Base-by-base conservation (phyloP, 306 rosid genomes). In the Ziziphus jujuba region DNA sequence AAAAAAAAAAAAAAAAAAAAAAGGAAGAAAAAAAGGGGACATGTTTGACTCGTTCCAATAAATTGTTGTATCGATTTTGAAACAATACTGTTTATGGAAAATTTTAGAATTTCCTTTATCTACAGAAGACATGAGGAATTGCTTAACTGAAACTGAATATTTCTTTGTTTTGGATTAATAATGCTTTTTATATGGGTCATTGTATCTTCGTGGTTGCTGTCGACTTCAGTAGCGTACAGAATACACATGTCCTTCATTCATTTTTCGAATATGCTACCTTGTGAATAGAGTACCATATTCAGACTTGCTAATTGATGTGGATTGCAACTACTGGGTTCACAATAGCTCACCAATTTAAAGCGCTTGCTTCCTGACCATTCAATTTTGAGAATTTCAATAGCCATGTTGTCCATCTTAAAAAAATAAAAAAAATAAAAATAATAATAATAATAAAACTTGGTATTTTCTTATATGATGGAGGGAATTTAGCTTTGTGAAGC, bases 41-140 rank as follows among this genome's bases (percentile, higher is more conserved):
- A 33, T 20, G 6, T 20, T 17, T 50, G 55, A 50, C 55, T n/a
- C 16, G 22, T 16, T 16, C 55, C 20, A 50, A n/a, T 14, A 16
- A 50, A 50, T 0, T 16, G 6, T 6, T 17, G n/a, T 11, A 49
- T 16, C 7, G 34, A 47, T 67, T 28, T 49, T 25, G 22, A 49
- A 24, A 22, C 21, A 57, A 16, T 61, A 40, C 19, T 25, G 47
- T 53, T 55, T 22, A 16, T 64, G 44, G 28, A 59, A 67, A 13
- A 34, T 45, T 67, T 44, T 25, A 49, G 67, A 61, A 61, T 22
- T 50, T n/a, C 11, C 63, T 36, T 62, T 16, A 52, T 58, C 14
- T n/a, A 33, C 35, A 50, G 7, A 24, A 19, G 20, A 45, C 17
- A 55, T 5, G 1, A 13, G 74, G 55, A 44, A 36, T 35, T 74